Evolutionary conservation across 805 yeast species (phyloP).

Genomic region (Saturnispora besseyi): DNA sequence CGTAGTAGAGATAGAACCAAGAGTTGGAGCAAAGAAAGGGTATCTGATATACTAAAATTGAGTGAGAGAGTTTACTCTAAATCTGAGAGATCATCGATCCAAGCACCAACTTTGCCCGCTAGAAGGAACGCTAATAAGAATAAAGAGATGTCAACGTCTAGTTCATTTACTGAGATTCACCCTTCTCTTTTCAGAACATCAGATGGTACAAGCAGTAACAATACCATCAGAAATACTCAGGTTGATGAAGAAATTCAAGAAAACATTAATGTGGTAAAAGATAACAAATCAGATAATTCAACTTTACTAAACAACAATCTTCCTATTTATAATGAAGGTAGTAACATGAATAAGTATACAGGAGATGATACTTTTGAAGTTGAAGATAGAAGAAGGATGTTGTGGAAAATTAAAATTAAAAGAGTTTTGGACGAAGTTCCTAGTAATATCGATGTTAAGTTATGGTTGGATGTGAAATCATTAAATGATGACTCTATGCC

Average conservation of each 20-base stretch:
- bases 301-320: background rate
- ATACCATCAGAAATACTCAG: background rate
- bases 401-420: constrained; percentile 48
- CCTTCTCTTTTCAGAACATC: background rate
- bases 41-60: constrained; percentile 2
- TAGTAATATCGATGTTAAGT: constrained; percentile 28
- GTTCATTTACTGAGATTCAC: background rate
- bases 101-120: background rate
- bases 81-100: background rate
- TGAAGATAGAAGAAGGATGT: constrained; percentile 40
- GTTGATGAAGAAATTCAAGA: background rate
- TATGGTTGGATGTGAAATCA: constrained; percentile 37
- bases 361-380: background rate
- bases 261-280: background rate
- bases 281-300: background rate
- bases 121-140: background rate
- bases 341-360: background rate
- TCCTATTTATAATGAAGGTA: background rate
- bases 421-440: constrained; percentile 35
- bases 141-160: background rate
- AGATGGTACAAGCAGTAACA: background rate
- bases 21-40: constrained; percentile 5
- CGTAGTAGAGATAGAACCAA: background rate
- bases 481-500: constrained; percentile 25
- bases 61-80: background rate